Evolutionary conservation across 192 early-diverging fungal species (phyloP).

Genomic region (Dissophora globulifera): DNA sequence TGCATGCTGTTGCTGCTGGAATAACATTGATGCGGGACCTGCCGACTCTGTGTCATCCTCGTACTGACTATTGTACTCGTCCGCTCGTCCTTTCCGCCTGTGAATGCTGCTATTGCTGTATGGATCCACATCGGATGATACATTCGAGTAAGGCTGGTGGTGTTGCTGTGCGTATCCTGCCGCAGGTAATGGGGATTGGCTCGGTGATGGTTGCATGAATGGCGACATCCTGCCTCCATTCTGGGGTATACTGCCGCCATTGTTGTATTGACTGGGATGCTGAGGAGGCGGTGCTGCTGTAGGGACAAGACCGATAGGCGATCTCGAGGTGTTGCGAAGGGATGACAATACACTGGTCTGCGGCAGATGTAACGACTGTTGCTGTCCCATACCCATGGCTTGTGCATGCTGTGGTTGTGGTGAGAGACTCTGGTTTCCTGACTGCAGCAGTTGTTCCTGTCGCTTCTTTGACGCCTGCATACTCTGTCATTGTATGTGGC

Average conservation of each 20-base stretch:
- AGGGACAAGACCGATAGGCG: conserved; percentile 47
- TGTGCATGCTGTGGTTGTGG: conserved; percentile 3
- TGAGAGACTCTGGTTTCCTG: conserved; percentile 3
- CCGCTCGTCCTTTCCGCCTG: conserved; percentile 36
- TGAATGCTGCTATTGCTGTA: conserved; percentile 40
- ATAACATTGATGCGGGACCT: conserved; percentile 49
- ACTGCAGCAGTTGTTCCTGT: conserved; percentile 41
- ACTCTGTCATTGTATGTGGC: conserved; percentile 6
- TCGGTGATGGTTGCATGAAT: conserved; percentile 17
- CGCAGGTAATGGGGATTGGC: neutral
- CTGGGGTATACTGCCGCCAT: conserved; percentile 42
- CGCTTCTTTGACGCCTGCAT: conserved; percentile 45
- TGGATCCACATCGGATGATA: conserved; percentile 26
- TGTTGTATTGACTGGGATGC: conserved; percentile 9
- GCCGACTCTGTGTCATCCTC: conserved; percentile 45
- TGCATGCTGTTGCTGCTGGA: conserved; percentile 44
- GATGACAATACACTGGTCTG: conserved; percentile 40
- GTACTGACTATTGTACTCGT: conserved; percentile 29
- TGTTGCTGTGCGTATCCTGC: conserved; percentile 4
- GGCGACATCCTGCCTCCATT: conserved; percentile 33
- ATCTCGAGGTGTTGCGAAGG: conserved; percentile 35
- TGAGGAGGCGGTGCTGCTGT: conserved; percentile 33
- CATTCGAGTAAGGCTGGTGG: conserved; percentile 21
- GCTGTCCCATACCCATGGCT: conserved; percentile 1
- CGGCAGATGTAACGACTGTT: conserved; percentile 9